Evolutionary conservation across 1,139 yeast species (phyloP), one percentile per base, ranked within the genome.

Genomic region (Saccharomyces hybrid): DNA sequence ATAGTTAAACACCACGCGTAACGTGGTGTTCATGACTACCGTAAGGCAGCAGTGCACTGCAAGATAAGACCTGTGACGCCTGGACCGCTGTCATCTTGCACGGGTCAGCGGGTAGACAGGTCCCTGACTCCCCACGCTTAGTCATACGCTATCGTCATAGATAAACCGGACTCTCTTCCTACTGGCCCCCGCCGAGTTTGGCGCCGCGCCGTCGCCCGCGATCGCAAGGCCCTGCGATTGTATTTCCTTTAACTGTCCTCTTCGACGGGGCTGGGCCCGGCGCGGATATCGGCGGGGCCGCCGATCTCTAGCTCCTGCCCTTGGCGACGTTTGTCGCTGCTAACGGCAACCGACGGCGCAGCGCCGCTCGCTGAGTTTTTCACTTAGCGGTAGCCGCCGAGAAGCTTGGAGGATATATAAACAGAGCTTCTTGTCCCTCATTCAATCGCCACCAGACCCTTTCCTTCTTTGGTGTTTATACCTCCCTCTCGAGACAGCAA

Each of bases 361-460:
- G 3, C 13, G 42, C 13, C 42, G n/a, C 44, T 38, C 44, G 44
- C 44, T 38, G 44, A 16, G 11, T 16, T 38, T 38, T 38, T 38
- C 44, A 38, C 44, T 38, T 38, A 38, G 44, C 44, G 44, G 44
- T 38, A 38, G 44, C 44, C 44, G 44, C 44, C 44, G 26, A 38
- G 25, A 9, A 4, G 5, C n/a, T 8, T 16, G 3, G 11, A 38
- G 23, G 11, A 16, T 38, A 38, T 38, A 38, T 38, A 38, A 38
- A 38, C 44, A 38, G 44, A 38, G 44, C 44, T 38, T 16, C 23
- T 16, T 13, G 9, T 8, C 42, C 9, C 23, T 4, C 23, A 7
- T 7, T 16, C 25, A 1, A 3, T 38, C 23, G 2, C 13, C 13
- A 14, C 5, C 25, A 16, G 14, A 13, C 38, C 5, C 4, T n/a